Conservation (phyloP, 176 grass and related monocot genomes). For the Stipa capillata region DNA sequence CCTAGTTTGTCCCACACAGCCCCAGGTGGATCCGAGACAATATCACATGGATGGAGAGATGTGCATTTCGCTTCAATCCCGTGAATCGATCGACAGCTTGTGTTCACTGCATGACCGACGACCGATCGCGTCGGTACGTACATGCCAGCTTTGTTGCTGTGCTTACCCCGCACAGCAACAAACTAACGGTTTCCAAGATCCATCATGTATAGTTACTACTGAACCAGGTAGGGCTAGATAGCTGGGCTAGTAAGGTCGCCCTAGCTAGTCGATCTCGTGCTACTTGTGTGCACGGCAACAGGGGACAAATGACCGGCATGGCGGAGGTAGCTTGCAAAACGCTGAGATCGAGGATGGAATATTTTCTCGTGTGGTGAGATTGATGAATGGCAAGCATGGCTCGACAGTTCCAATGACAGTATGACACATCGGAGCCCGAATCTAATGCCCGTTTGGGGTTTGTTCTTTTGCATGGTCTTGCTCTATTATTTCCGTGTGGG, state of each 20-base stretch:
- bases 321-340: background rate
- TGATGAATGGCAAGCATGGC: too few relatives aligned
- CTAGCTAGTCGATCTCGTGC: too few relatives aligned
- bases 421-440: background rate
- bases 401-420: background rate
- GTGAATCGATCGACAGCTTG: background rate
- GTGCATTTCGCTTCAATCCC: background rate
- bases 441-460: too few relatives aligned
- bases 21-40: background rate
- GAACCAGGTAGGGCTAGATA: background rate
- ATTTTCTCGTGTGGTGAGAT: background rate
- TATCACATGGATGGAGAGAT: background rate
- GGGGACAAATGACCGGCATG: background rate
- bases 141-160: background rate
- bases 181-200: too few relatives aligned
- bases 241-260: background rate
- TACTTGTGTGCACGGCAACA: background rate
- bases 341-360: slow-evolving; percentile 3
- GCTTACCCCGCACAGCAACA: background rate
- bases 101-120: too few relatives aligned
- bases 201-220: too few relatives aligned
- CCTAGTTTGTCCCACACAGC: background rate
- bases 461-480: too few relatives aligned
- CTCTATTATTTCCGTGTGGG: too few relatives aligned
- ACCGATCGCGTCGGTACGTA: background rate